phyloP scores from a whole-genome alignment of 257 asterid genomes.

The Fraxinus anomala region DNA sequence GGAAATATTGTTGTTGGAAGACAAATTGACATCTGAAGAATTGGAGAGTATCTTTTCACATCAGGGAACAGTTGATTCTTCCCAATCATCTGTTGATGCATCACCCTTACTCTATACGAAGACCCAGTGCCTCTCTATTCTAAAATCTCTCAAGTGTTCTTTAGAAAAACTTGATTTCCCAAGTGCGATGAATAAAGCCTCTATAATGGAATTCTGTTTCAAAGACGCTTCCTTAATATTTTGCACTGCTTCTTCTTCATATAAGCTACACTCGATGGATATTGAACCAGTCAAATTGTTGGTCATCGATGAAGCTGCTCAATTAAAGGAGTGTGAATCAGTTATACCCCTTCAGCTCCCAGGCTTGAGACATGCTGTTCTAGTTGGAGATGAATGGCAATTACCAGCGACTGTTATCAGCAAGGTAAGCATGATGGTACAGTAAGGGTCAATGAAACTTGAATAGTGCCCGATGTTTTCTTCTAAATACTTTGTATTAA shows the following conservation, averaged over 20 bases:
- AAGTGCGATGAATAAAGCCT: neutral
- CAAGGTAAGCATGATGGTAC: conserved; percentile 32
- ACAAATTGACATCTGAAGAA: conserved; percentile 36
- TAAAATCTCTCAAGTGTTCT: conserved; percentile 38
- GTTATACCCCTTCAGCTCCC: conserved; percentile 52
- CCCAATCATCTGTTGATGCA: conserved; percentile 19
- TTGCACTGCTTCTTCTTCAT: conserved; percentile 57
- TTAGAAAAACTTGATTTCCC: conserved; percentile 40
- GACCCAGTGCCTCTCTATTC: conserved; percentile 32
- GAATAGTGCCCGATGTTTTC: neutral
- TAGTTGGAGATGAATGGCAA: conserved; percentile 64
- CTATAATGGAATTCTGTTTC: conserved; percentile 42
- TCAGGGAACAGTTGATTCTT: neutral
- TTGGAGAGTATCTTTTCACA: conserved; percentile 35
- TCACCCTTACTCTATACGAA: conserved; percentile 25
- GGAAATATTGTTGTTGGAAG: conserved; percentile 36
- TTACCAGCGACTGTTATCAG: conserved; percentile 55
- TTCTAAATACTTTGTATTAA: neutral
- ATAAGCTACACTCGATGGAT: conserved; percentile 33
- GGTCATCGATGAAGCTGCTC: conserved; percentile 71
- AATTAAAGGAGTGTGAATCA: conserved; percentile 62
- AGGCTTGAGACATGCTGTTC: conserved; percentile 44
- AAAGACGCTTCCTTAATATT: conserved; percentile 47
- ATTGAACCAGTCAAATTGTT: conserved; percentile 43
- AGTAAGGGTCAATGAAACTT: neutral